phyloP scores from a whole-genome alignment of 2,329 filamentous ascomycete species.

The Zopfia rhizophila region DNA sequence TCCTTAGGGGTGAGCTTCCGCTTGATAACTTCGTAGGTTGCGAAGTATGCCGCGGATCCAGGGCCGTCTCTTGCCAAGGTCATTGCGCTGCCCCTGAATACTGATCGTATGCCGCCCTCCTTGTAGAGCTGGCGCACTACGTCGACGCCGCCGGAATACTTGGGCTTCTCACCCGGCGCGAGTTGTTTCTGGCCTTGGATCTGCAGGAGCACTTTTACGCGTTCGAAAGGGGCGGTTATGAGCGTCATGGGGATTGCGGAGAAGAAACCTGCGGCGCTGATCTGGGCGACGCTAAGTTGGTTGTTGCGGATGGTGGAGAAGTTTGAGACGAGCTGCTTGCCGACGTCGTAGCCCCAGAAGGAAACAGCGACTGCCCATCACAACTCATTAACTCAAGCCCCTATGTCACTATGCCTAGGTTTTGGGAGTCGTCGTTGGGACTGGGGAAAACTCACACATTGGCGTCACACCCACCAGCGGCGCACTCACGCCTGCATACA shows the following conservation, averaged over 20 bases:
- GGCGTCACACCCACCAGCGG: conserved; percentile 95
- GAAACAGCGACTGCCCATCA: conserved; percentile 69
- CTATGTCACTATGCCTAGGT: background rate
- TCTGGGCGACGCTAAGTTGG: conserved; percentile 83
- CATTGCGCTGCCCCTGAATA: conserved; percentile 90
- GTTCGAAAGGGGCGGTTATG: conserved; percentile 99
- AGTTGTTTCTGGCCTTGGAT: conserved; percentile 92
- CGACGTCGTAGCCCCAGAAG: conserved; percentile 91
- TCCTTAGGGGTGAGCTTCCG: conserved; percentile 84
- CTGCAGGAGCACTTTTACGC: conserved; percentile 97
- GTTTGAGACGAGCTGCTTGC: conserved; percentile 84
- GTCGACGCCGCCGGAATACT: conserved; percentile 86
- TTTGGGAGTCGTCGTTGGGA: too few species aligned
- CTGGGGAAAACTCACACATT: conserved; percentile 80
- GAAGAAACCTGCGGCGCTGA: conserved; percentile 91
- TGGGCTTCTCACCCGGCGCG: conserved; percentile 88
- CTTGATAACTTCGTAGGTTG: conserved; percentile 97
- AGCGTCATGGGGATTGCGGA: conserved; percentile 96
- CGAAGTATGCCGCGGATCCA: conserved; percentile 94
- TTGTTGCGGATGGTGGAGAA: conserved; percentile 73
- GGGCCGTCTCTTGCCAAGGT: conserved; percentile 94
- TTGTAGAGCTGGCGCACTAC: conserved; percentile 93
- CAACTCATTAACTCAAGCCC: conserved; percentile 6
- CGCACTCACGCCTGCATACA: conserved; percentile 97
- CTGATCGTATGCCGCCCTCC: conserved; percentile 87